phyloP scores from a whole-genome alignment of 805 yeast genomes.

The Candida jianshihensis region DNA sequence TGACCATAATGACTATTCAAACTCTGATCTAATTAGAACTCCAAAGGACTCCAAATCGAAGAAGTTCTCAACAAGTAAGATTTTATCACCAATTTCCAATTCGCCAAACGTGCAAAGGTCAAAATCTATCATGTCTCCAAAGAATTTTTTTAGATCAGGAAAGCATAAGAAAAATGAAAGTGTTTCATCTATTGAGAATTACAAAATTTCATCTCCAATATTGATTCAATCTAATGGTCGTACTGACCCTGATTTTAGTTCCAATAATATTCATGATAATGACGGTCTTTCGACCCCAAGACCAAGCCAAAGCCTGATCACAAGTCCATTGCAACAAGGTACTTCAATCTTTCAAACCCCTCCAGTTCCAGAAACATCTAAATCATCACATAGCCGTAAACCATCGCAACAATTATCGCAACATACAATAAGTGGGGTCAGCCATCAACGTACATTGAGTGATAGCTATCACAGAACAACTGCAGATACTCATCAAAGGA shows the following conservation, averaged over 20 bases:
- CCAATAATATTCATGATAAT: background rate
- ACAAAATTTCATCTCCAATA: conserved; percentile 21
- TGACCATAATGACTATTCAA: background rate
- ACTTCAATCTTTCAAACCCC: conserved; percentile 23
- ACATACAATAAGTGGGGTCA: background rate
- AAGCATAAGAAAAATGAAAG: conserved; percentile 22
- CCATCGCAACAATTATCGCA: background rate
- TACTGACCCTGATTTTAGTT: conserved; percentile 2
- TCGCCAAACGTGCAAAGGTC: conserved; percentile 12
- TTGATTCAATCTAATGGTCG: conserved; percentile 6
- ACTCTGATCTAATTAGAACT: conserved; percentile 1
- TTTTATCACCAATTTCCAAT: conserved; percentile 10
- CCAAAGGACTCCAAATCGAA: conserved; percentile 1
- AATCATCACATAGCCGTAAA: conserved; percentile 2
- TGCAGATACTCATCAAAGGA: too few species aligned
- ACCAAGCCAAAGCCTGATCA: background rate
- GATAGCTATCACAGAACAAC: conserved; percentile 1
- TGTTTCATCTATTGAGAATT: conserved; percentile 17
- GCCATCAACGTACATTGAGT: conserved; percentile 5
- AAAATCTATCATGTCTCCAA: conserved; percentile 22
- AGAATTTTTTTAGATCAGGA: conserved; percentile 15
- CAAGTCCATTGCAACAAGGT: conserved; percentile 8
- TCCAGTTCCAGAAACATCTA: conserved; percentile 17
- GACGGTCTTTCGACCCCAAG: conserved; percentile 7
- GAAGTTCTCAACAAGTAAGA: conserved; percentile 4